phyloP scores from a whole-genome alignment of 495 filamentous ascomycete species.

The Talaromyces proteolyticus region DNA sequence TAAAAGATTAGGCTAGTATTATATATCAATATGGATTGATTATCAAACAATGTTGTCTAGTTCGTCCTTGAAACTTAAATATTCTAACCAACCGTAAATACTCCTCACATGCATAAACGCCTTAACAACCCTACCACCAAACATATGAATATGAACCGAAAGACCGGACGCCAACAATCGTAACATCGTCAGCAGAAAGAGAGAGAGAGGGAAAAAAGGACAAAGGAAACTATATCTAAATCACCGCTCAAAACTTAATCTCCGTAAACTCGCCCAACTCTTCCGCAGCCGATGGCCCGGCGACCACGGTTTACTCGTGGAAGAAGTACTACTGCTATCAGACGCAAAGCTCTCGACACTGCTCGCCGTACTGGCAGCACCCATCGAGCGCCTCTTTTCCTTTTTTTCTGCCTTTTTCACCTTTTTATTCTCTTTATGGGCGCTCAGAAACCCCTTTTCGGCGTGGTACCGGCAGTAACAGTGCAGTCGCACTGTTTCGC shows the following conservation, averaged over 20 bases:
- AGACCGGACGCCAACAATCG: background rate
- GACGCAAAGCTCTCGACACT: too few relatives aligned
- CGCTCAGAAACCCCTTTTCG: conserved; percentile 27
- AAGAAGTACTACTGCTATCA: too few relatives aligned
- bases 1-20: too few relatives aligned
- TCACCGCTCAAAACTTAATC: conserved; percentile 7
- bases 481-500: conserved; percentile 40
- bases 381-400: conserved; percentile 19
- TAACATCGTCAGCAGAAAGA: conserved; percentile 1
- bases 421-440: conserved; percentile 25
- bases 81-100: too few relatives aligned
- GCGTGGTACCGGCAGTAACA: conserved; percentile 39
- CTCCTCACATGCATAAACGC: too few relatives aligned
- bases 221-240: too few relatives aligned
- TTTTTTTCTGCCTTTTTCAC: conserved; percentile 4
- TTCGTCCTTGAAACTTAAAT: too few relatives aligned
- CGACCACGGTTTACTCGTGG: too few relatives aligned
- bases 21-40: too few relatives aligned
- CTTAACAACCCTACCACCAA: too few relatives aligned
- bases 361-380: conserved; percentile 19
- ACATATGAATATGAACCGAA: too few relatives aligned
- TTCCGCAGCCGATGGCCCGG: conserved; percentile 14
- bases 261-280: conserved; percentile 3
- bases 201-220: conserved; percentile 10
- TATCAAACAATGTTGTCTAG: too few relatives aligned